Percentiles rank a stretch among this genome's conserved stretches.
phyloP scores from a whole-genome alignment of 2,329 filamentous ascomycete species.

The Calonectria honghensis region DNA sequence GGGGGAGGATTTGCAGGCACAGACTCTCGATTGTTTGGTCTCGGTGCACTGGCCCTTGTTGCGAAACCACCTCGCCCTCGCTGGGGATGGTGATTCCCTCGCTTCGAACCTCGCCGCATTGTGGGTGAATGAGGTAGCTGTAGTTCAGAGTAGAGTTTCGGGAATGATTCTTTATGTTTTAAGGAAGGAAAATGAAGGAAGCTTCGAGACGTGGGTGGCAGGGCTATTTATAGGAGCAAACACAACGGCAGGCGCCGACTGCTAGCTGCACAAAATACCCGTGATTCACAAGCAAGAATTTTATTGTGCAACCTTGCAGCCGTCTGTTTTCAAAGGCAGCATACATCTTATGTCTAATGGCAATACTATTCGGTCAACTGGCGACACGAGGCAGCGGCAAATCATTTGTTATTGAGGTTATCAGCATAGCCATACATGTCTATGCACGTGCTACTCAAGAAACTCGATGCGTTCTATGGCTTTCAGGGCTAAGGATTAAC shows the following conservation, averaged over 20 bases:
- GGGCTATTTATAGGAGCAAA: neutral
- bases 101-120: conserved; percentile 23
- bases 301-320: neutral
- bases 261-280: neutral
- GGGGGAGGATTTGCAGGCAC: neutral
- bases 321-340: neutral
- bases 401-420: neutral
- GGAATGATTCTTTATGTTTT: too few species aligned
- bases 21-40: neutral
- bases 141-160: neutral
- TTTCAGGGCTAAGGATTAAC: neutral
- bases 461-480: neutral
- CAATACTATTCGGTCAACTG: neutral
- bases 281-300: neutral
- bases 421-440: neutral
- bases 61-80: conserved; percentile 28
- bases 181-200: neutral
- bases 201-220: neutral
- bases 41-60: neutral
- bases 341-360: neutral
- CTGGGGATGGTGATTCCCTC: conserved; percentile 8
- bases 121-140: neutral
- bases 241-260: neutral
- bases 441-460: neutral
- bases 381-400: neutral